These are phyloP conservation scores for Nothophaeocryptopus gaeumannii DNA, from an alignment of 2,329 filamentous ascomycete species.

Conservation along the genomic window DNA sequence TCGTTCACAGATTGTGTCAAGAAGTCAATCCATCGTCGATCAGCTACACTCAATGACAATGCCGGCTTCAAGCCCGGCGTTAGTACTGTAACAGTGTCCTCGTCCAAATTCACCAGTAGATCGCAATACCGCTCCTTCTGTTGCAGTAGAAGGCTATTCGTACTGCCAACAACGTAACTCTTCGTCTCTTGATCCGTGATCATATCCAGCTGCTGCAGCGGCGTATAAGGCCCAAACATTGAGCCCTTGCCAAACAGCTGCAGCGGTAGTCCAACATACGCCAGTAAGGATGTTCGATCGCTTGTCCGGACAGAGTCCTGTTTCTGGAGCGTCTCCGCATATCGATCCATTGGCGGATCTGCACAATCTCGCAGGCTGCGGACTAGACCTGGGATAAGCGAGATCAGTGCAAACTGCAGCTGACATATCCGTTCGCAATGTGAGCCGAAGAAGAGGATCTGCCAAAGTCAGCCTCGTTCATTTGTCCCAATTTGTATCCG, in stretches of 20 bases:
- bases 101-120: slow-evolving; percentile 92
- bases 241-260: slow-evolving; percentile 96
- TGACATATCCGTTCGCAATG: slow-evolving; percentile 94
- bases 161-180: slow-evolving; percentile 95
- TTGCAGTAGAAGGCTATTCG: slow-evolving; percentile 88
- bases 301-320: slow-evolving; percentile 87
- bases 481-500: neutral
- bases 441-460: slow-evolving; percentile 99
- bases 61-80: slow-evolving; percentile 74
- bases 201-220: slow-evolving; percentile 89
- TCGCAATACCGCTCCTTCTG: slow-evolving; percentile 96
- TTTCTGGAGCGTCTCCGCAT: slow-evolving; percentile 70
- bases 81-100: slow-evolving; percentile 78
- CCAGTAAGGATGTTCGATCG: slow-evolving; percentile 81
- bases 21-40: slow-evolving; percentile 94
- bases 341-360: slow-evolving; percentile 84
- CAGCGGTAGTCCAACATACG: slow-evolving; percentile 90
- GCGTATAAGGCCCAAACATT: slow-evolving; percentile 94
- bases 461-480: slow-evolving; percentile 14
- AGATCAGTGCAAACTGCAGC: slow-evolving; percentile 96
- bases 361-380: slow-evolving; percentile 91
- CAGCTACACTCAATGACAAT: slow-evolving; percentile 75
- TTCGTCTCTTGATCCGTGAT: slow-evolving; percentile 92
- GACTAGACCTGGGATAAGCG: slow-evolving; percentile 88
- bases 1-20: slow-evolving; percentile 90